A percentile compares a stretch with the other conserved stretches of the same genome.
Conservation (phyloP, 2,329 filamentous ascomycete genomes). For the Pseudocercospora cruenta region DNA sequence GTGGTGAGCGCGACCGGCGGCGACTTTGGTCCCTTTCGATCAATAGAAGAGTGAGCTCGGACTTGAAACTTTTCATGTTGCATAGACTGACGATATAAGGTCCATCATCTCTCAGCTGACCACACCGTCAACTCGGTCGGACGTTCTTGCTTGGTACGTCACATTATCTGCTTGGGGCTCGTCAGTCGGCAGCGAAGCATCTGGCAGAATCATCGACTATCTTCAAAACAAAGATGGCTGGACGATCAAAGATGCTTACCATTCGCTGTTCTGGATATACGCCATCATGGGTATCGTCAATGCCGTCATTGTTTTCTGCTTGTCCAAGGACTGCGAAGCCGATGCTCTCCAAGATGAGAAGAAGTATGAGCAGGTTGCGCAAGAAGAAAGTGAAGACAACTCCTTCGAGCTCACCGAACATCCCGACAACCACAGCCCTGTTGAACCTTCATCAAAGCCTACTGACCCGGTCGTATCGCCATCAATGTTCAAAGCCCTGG, state of each 20-base stretch:
- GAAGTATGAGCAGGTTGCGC: slow-evolving; percentile 34
- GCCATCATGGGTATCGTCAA: slow-evolving; percentile 59
- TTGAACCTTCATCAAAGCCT: slow-evolving; percentile 17
- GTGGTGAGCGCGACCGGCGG: slow-evolving; percentile 51
- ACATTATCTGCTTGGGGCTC: slow-evolving; percentile 61
- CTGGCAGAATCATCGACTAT: slow-evolving; percentile 56
- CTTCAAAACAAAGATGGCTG: slow-evolving; percentile 53
- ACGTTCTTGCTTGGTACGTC: slow-evolving; percentile 71
- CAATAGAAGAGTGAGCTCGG: slow-evolving; percentile 60
- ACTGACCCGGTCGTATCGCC: neutral
- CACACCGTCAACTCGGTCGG: slow-evolving; percentile 56
- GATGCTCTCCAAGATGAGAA: slow-evolving; percentile 32
- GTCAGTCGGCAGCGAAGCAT: slow-evolving; percentile 56
- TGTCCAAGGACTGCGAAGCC: slow-evolving; percentile 58
- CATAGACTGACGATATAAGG: slow-evolving; percentile 11
- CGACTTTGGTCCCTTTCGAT: slow-evolving; percentile 69
- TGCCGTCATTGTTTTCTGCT: slow-evolving; percentile 48
- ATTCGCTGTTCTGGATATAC: slow-evolving; percentile 63
- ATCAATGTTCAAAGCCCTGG: slow-evolving; percentile 14
- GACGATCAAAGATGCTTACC: slow-evolving; percentile 58
- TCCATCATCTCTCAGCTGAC: slow-evolving; percentile 66
- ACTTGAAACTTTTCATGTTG: neutral
- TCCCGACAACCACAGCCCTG: slow-evolving; percentile 9
- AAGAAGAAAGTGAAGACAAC: slow-evolving; percentile 33
- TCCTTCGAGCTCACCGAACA: slow-evolving; percentile 26